Evolutionary conservation across 2,329 filamentous ascomycete species (phyloP), one percentile per base, ranked within the genome.

Genomic region (Fusarium sp.): DNA sequence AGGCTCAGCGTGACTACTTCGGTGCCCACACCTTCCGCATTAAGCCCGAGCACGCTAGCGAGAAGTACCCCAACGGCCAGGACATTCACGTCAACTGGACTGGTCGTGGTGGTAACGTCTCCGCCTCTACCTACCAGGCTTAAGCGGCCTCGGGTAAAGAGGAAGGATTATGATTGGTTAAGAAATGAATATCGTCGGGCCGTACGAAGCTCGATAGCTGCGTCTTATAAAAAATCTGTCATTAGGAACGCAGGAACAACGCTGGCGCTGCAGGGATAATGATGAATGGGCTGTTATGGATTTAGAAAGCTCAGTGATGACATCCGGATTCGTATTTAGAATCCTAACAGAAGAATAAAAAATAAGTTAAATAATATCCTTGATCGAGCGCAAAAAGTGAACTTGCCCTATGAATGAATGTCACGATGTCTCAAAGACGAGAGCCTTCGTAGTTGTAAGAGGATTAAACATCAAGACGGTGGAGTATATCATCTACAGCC

Each of bases 51-150:
- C 78, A 75, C 72, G 92, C 92, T 75, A 91, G 77, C 81, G 89
- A 85, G 61, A 94, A 93, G 84, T 97, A 97, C 86, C 91, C 90
- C 72, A 89, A 86, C 75, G 93, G 91, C 82, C 85, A 94, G 85
- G 89, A 98, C 82, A 96, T 95, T 80, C 96, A 99, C 89, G 94
- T 98, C 83, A 99, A 99, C 92, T 99, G 96, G 96, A 99, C 96
- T 75, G 96, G 96, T 77, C 92, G 96, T 81, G 96, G 96, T 80
- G 96, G 96, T 79, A 96, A 98, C 80, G 92, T 99, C 72, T 97
- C 94, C 75, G 96, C 96, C 77, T 97, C 94, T 53, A 98, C 94
- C 75, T 99, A 99, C 88, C 92, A 94, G 84, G 96, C 93, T 86
- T 98, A 97, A 87, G 59, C 4, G 28, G 37, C 38, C 30, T 15